phyloP scores from a whole-genome alignment of 139 green algal genomes.

The Coelastrella sp. region DNA sequence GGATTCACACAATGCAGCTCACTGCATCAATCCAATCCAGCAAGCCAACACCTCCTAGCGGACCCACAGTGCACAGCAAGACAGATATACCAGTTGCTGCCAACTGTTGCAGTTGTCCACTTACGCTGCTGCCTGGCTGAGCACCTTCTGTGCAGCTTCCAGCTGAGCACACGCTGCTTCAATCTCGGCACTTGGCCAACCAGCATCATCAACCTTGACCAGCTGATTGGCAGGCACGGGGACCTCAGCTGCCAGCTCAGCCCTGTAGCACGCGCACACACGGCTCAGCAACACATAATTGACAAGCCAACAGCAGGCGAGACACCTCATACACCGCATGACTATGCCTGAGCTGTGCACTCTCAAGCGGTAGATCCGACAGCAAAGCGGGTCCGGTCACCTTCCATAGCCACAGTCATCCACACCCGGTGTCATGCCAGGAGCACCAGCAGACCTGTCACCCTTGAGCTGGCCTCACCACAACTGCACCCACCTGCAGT shows the following conservation, averaged over 20 bases:
- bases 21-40: background rate
- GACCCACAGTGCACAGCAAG: no score
- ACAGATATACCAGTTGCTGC: no score
- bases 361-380: no score
- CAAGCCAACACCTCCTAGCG: no score
- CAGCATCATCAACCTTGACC: background rate
- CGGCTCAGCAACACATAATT: background rate
- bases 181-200: background rate
- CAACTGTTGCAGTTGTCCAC: background rate
- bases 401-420: no score
- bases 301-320: no score
- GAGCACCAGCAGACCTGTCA: no score
- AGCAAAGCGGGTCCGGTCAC: no score
- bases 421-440: no score
- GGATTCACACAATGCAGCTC: background rate
- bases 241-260: background rate
- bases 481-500: background rate
- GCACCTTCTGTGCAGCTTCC: background rate
- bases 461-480: no score
- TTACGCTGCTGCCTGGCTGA: background rate
- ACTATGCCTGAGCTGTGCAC: background rate
- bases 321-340: no score
- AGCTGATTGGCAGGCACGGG: background rate
- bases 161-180: background rate
- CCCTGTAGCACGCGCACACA: background rate